phyloP scores from a whole-genome alignment of 1,139 yeast species.

The Geotrichum australiense region DNA sequence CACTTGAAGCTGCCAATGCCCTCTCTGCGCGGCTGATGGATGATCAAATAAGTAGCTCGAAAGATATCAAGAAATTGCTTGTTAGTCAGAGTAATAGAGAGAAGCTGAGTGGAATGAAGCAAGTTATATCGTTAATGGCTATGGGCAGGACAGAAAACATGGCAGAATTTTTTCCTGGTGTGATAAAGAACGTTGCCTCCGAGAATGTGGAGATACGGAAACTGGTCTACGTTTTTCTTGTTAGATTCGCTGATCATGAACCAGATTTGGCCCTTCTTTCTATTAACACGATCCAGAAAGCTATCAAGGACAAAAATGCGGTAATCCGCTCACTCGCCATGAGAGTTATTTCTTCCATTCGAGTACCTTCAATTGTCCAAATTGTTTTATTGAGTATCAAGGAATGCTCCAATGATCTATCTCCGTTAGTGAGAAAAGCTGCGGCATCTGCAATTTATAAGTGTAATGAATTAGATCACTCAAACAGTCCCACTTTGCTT shows the following conservation, averaged over 20 bases:
- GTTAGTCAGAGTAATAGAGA: constrained; percentile 70
- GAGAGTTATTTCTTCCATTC: constrained; percentile 72
- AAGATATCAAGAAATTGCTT: constrained; percentile 58
- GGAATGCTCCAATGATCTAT: constrained; percentile 60
- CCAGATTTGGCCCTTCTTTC: constrained; percentile 85
- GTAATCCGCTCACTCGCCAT: constrained; percentile 65
- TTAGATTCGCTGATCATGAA: constrained; percentile 73
- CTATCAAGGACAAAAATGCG: constrained; percentile 64
- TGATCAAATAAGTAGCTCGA: constrained; percentile 45
- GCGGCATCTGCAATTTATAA: constrained; percentile 74
- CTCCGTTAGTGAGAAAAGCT: constrained; percentile 72
- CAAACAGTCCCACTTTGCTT: constrained; percentile 41
- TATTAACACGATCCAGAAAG: constrained; percentile 85
- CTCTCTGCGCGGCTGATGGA: constrained; percentile 54
- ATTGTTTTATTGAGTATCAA: constrained; percentile 69
- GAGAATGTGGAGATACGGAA: constrained; percentile 61
- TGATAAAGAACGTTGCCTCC: constrained; percentile 80
- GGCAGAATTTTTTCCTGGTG: constrained; percentile 69
- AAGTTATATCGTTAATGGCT: constrained; percentile 59
- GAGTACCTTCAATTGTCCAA: constrained; percentile 72
- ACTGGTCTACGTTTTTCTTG: constrained; percentile 69
- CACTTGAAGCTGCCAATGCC: constrained; percentile 75
- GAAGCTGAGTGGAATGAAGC: constrained; percentile 65
- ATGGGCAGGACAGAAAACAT: constrained; percentile 49
- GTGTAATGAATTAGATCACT: constrained; percentile 43